These are phyloP conservation scores for Thalassiosira hispida DNA, from an alignment of 352 stramenopile species.

Conservation along the genomic window DNA sequence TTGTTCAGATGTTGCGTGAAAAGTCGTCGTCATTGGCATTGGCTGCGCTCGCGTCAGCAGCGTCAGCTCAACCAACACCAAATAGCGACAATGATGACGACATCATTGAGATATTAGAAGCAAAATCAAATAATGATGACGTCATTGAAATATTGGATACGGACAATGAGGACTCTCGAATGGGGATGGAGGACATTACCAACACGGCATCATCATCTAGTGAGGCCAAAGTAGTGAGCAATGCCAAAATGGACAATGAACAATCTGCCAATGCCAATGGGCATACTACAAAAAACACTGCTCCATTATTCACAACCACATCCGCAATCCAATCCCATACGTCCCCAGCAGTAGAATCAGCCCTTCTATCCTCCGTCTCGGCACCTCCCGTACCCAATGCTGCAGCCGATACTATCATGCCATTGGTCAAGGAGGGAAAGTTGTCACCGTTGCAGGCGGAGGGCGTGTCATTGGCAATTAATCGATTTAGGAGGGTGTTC, in stretches of 20 bases:
- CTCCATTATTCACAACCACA: too few relatives aligned
- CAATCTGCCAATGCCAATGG: not conserved
- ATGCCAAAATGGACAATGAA: too few relatives aligned
- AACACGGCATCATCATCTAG: not conserved
- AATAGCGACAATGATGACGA: not conserved
- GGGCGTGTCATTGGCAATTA: conserved; percentile 51
- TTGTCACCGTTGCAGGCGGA: conserved; percentile 67
- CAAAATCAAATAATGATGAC: conserved; percentile 5
- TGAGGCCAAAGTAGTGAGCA: too few relatives aligned
- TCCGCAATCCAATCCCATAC: conserved; percentile 52
- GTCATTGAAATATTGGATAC: conserved; percentile 51
- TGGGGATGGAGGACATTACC: not conserved
- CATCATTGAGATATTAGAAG: not conserved
- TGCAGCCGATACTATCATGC: conserved; percentile 27
- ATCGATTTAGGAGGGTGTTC: conserved; percentile 51
- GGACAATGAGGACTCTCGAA: conserved; percentile 20
- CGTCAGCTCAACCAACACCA: not conserved
- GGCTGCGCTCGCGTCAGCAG: not conserved
- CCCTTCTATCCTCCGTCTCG: conserved; percentile 55
- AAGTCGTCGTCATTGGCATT: not conserved
- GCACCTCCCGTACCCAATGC: conserved; percentile 34
- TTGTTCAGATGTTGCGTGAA: conserved; percentile 35
- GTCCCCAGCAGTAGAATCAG: conserved; percentile 63
- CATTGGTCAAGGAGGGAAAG: conserved; percentile 33
- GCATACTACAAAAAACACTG: too few relatives aligned